Base-by-base conservation (phyloP, 352 stramenopile species). In the Albugo candida region DNA sequence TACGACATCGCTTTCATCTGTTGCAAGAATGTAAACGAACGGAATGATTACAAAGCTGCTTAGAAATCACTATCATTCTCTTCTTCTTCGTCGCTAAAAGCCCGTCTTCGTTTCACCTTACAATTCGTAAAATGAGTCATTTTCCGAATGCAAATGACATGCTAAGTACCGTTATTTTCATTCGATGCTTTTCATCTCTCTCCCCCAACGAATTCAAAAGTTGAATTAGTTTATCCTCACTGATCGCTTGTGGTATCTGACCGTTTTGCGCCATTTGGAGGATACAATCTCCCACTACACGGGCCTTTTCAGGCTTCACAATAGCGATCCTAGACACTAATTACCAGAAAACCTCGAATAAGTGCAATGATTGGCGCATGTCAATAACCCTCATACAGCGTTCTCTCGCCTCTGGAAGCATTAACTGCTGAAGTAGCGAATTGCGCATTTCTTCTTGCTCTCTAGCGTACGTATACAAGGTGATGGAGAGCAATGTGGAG, bases 71-170 rank as follows among this genome's bases (percentile, higher is more conserved):
- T 75, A 50, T 91, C 75, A 12, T 91, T 67, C 12, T 80, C 66
- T 0, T 86, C 72, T n/a, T 91, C 78, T 55, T 91, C 78, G 49
- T 91, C 78, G 47, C 72, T 86, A 49, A 91, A 91, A 56, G 86
- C 85, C 62, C 72, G 87, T 54, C 78, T 74, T 45, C 78, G 71
- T 57, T 91, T 86, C 58, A 91, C 83, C 77, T 88, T 54, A 48
- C 42, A n/a, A 51, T 3, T 10, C 3, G 20, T 10, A 8, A 19
- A 3, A 8, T 19, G 14, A 36, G 48, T 35, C 16, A 44, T n/a
- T 18, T 8, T 45, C 18, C 16, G 18, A 59, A 0, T 53, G 13
- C 14, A 11, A 34, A 17, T 12, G 19, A 20, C 39, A 14, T 12
- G 1, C 35, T 24, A 19, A 63, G 45, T 65, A 85, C 73, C 74